These are phyloP conservation scores for Rhododendron henanense DNA, from an alignment of 148 eudicot genomes.

Conservation along the genomic window DNA sequence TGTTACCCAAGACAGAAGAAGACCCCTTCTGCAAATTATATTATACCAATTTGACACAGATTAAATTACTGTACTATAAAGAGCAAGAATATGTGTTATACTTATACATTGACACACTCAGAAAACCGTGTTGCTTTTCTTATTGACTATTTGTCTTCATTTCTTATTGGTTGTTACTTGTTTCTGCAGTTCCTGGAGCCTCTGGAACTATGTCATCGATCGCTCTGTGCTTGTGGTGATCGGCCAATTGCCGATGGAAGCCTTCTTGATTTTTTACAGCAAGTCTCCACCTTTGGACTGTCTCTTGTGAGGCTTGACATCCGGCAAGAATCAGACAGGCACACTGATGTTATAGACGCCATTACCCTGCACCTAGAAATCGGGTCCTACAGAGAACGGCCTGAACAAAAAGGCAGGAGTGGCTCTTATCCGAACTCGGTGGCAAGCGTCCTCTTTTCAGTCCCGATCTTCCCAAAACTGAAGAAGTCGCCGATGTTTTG, in stretches of 20 bases:
- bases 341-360: conserved; percentile 84
- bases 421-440: conserved; percentile 83
- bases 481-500: conserved; percentile 83
- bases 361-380: conserved; percentile 68
- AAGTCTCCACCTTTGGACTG: conserved; percentile 92
- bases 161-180: background rate
- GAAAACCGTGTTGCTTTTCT: background rate
- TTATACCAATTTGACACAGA: background rate
- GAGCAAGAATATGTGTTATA: background rate
- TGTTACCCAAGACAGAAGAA: background rate
- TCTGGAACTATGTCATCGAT: conserved; percentile 87
- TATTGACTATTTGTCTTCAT: background rate
- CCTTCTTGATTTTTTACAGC: conserved; percentile 90
- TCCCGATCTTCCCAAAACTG: conserved; percentile 81
- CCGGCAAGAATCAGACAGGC: conserved; percentile 92
- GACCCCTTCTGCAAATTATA: background rate
- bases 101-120: background rate
- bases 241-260: conserved; percentile 87
- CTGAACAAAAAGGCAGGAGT: conserved; percentile 81
- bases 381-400: conserved; percentile 86
- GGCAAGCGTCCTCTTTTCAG: conserved; percentile 89
- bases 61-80: background rate
- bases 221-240: conserved; percentile 88
- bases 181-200: conserved; percentile 75
- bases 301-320: conserved; percentile 90